A percentile compares a stretch with the other conserved stretches of the same genome.
These are phyloP conservation scores for Euryodendron excelsum DNA, from an alignment of 148 eudicot genomes.

Conservation along the genomic window DNA sequence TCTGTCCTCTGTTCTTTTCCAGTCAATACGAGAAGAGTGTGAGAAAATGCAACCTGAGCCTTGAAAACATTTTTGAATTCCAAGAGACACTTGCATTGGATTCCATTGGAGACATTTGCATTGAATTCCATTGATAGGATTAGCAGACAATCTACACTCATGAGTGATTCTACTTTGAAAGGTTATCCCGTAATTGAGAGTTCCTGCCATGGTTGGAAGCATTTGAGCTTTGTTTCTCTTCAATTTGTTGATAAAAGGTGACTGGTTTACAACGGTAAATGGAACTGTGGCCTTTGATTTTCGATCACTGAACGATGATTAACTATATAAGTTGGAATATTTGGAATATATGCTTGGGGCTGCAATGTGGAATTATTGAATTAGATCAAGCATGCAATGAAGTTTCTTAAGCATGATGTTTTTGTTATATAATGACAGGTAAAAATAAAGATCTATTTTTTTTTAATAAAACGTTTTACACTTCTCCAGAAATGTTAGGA, in stretches of 20 bases:
- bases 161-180: neutral
- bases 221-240: neutral
- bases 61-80: constrained; percentile 6
- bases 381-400: too few relatives aligned
- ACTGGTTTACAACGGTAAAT: neutral
- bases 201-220: neutral
- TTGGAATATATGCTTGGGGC: neutral
- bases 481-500: too few relatives aligned
- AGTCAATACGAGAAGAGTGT: constrained; percentile 41
- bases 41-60: constrained; percentile 40
- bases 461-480: too few relatives aligned
- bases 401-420: too few relatives aligned
- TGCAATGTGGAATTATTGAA: neutral
- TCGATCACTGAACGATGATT: neutral
- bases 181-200: constrained; percentile 1
- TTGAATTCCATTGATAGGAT: neutral
- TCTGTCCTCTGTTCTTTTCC: constrained; percentile 33
- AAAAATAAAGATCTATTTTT: too few relatives aligned
- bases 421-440: too few relatives aligned
- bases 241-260: neutral
- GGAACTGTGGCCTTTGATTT: neutral
- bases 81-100: too few relatives aligned
- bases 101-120: too few relatives aligned
- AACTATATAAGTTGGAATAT: neutral
- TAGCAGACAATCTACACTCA: neutral